A percentile compares a stretch with the other conserved stretches of the same genome.
Evolutionary conservation across 2,329 filamentous ascomycete species (phyloP).

Genomic region (Aspergillus neotritici): DNA sequence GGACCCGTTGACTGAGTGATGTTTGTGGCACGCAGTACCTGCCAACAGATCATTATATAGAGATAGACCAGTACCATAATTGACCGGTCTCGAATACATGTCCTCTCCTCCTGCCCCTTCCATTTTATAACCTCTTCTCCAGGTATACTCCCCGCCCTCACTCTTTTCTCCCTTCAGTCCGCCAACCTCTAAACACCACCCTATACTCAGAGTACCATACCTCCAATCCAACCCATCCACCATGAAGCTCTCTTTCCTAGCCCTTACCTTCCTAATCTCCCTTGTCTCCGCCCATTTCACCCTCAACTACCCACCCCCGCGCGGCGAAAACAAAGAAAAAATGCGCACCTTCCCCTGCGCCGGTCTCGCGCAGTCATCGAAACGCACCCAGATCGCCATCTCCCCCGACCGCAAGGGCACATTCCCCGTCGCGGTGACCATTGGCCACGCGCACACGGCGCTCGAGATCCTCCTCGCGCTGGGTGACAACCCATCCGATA

Average conservation of each 20-base stretch:
- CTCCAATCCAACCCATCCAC: not conserved
- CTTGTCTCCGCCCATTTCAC: constrained; percentile 52
- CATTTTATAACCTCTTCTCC: too few species aligned
- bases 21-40: too few species aligned
- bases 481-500: constrained; percentile 48
- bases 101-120: too few species aligned
- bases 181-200: not conserved
- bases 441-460: constrained; percentile 49
- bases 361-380: constrained; percentile 41
- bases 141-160: too few species aligned
- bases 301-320: constrained; percentile 48
- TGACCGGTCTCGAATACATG: too few species aligned
- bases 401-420: constrained; percentile 33
- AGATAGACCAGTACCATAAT: too few species aligned
- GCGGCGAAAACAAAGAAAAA: constrained; percentile 46
- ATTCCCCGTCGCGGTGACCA: constrained; percentile 47
- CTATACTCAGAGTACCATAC: not conserved
- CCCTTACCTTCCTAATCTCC: constrained; percentile 40
- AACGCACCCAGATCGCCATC: constrained; percentile 47
- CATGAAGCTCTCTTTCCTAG: constrained; percentile 31
- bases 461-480: constrained; percentile 51
- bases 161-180: not conserved
- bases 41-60: too few species aligned
- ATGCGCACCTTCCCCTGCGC: constrained; percentile 48
- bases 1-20: too few species aligned